Base-by-base conservation (phyloP, 306 rosid genomes). In the Casuarina cunninghamiana region DNA sequence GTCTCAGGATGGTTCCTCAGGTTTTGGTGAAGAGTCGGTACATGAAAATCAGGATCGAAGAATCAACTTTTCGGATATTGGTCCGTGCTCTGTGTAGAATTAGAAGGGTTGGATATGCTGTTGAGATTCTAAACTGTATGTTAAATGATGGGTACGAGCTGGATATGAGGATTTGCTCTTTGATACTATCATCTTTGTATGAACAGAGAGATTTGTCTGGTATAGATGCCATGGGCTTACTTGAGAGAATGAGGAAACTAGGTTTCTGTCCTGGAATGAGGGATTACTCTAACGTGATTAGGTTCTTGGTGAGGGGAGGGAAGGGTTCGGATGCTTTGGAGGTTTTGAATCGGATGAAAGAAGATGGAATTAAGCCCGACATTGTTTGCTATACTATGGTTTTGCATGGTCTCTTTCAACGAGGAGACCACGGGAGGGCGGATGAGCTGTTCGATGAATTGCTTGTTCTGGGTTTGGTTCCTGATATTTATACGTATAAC, bases 311-410 rank as follows among this genome's bases (percentile, higher is more conserved):
- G 80, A 90, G 79, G 76, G 85, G 83, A 75, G 86, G 86, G 71
- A 85, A 49, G 82, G 89, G 84, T 77, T 69, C 32, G 80, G 87
- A 87, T 81, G 93, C 96, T 62, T 46, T 89, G 72, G 78, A 73
- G 5, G 71, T 91, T 72, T 69, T 91, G 87, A 77, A 72, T 66
- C 84, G 78, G 91, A 84, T 86, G 83, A 90, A 94, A 79, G 79
- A 21, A 17, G 89, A 80, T 53, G 90, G 94, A 72, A 79, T 87
- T 71, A 88, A 89, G 80, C 96, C 96, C 42, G 93, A 90, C 62
- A 75, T 89, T 80, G 90, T 92, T 76, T 89, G 90, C 67, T 94
- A 92, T 78, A 94, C 94, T 21, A 88, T 88, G 93, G 90, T 88
- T 79, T 84, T 94, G 66, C 80, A 79, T 74, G 90, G 88, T 2